Conservation (phyloP, 176 grass and related monocot genomes). For the Cymbopogon citratus region DNA sequence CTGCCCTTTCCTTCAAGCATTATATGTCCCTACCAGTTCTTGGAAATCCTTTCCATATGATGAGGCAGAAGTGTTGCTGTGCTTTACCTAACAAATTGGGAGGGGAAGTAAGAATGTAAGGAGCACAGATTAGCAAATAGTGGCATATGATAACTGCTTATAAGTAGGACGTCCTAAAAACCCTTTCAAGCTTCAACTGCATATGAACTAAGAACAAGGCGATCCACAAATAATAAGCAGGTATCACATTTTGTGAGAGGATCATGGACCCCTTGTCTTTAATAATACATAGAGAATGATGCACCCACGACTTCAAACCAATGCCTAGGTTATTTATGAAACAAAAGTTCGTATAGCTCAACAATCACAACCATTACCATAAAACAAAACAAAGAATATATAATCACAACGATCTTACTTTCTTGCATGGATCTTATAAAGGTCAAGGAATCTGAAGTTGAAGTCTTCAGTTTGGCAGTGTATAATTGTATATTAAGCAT, state of each 20-base stretch:
- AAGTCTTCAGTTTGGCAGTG: not conserved
- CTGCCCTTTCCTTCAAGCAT: slow-evolving; percentile 20
- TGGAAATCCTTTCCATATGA: slow-evolving; percentile 72
- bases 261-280: not conserved
- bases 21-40: slow-evolving; percentile 64
- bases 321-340: not conserved
- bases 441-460: not conserved
- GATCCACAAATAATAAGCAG: not conserved
- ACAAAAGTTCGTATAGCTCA: not conserved
- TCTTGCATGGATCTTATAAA: not conserved
- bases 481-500: not conserved
- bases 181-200: not conserved
- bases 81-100: slow-evolving; percentile 58
- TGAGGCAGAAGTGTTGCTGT: slow-evolving; percentile 62
- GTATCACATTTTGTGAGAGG: not conserved
- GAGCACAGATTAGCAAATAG: not conserved
- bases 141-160: not conserved
- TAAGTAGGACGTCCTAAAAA: not conserved
- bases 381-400: too few relatives aligned
- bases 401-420: not conserved
- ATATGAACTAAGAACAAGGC: slow-evolving; percentile 1
- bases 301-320: not conserved
- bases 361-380: not conserved
- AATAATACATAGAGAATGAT: not conserved
- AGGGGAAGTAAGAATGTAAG: not conserved